These are phyloP conservation scores for Dictyostelium purpureum DNA, from an alignment of 78 protist species.

Conservation along the genomic window DNA sequence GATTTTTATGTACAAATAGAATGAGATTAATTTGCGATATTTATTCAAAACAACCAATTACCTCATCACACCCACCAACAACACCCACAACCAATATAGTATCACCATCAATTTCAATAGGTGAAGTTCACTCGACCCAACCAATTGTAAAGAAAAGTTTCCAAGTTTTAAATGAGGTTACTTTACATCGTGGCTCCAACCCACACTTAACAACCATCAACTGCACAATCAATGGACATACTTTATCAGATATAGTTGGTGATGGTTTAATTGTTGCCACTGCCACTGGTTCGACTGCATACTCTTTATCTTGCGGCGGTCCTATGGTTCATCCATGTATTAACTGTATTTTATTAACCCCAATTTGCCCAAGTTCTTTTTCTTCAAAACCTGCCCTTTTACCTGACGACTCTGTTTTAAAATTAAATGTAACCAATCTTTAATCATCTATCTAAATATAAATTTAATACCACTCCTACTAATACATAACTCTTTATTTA, in stretches of 20 bases:
- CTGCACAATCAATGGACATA: slow-evolving; percentile 78
- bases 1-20: slow-evolving; percentile 64
- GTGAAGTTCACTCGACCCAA: neutral
- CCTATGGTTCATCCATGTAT: slow-evolving; percentile 92
- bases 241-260: slow-evolving; percentile 88
- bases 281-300: slow-evolving; percentile 94
- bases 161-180: slow-evolving; percentile 81
- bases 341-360: slow-evolving; percentile 89
- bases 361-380: slow-evolving; percentile 92
- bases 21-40: slow-evolving; percentile 73
- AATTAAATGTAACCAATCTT: slow-evolving; percentile 13
- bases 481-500: neutral
- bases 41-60: neutral
- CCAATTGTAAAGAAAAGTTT: slow-evolving; percentile 14
- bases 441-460: neutral
- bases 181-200: slow-evolving; percentile 75
- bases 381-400: slow-evolving; percentile 92
- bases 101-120: neutral
- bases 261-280: slow-evolving; percentile 79
- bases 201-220: slow-evolving; percentile 85
- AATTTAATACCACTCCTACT: neutral
- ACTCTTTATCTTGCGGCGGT: slow-evolving; percentile 94
- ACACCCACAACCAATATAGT: neutral
- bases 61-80: neutral
- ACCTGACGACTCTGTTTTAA: slow-evolving; percentile 78